Percentiles rank a stretch among this genome's conserved stretches.
Evolutionary conservation across 768 basidiomycete genomes (phyloP).

Genomic region (Lactarius psammicola): DNA sequence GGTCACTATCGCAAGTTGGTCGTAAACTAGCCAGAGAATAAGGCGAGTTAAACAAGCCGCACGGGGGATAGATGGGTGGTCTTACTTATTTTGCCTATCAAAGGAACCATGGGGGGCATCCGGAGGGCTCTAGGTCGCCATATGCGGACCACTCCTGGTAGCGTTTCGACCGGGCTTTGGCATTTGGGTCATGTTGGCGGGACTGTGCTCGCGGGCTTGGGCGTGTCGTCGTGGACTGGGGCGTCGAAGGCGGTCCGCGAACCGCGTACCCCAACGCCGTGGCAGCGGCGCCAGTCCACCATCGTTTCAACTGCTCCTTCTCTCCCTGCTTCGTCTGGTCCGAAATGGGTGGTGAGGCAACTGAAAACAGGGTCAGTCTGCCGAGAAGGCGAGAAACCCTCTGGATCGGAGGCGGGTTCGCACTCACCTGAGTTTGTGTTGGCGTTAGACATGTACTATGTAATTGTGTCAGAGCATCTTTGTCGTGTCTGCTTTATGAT

Average conservation of each 20-base stretch:
- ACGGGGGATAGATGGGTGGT: neutral
- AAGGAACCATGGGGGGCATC: constrained; percentile 19
- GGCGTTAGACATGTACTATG: constrained; percentile 6
- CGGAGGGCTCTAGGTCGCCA: constrained; percentile 21
- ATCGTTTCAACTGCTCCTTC: neutral
- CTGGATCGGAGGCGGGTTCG: too few relatives aligned
- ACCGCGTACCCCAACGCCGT: neutral
- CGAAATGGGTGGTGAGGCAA: neutral
- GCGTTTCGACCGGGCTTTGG: constrained; percentile 11
- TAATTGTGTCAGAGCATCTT: too few relatives aligned
- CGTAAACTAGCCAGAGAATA: neutral
- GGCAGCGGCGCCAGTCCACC: neutral
- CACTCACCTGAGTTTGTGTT: constrained; percentile 15
- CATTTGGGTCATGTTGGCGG: neutral
- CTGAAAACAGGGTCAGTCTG: neutral
- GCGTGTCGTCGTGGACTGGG: neutral
- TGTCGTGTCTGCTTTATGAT: neutral
- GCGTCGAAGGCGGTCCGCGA: neutral
- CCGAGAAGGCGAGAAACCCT: too few relatives aligned
- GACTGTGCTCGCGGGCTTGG: neutral
- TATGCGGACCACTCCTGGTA: constrained; percentile 3
- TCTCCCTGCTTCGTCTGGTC: neutral
- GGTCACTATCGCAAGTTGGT: neutral
- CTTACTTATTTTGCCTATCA: neutral
- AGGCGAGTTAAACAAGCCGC: neutral